These are phyloP conservation scores for Ceratocystis variospora DNA, from an alignment of 2,329 filamentous ascomycete species.

Conservation along the genomic window DNA sequence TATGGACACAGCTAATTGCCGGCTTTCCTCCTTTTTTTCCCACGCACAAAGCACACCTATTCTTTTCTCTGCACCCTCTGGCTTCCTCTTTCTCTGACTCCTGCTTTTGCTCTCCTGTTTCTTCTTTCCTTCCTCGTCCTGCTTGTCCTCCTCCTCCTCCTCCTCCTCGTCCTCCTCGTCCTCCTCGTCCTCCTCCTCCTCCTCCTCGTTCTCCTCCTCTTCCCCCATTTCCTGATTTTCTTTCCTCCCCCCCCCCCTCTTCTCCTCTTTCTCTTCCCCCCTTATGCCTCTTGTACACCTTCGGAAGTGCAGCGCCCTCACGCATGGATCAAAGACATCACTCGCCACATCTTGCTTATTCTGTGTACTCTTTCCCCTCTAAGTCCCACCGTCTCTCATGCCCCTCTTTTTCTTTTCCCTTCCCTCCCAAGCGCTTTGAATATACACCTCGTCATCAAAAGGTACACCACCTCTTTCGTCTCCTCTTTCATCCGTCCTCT, in stretches of 20 bases:
- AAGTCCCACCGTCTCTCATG: background rate
- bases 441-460: background rate
- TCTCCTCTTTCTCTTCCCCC: background rate
- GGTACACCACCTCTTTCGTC: background rate
- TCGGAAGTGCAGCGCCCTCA: conserved; percentile 7
- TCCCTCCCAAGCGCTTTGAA: background rate
- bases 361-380: background rate
- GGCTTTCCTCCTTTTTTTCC: background rate
- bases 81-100: too few species aligned
- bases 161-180: too few species aligned
- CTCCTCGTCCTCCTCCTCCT: background rate
- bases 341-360: conserved; percentile 15
- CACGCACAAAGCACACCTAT: background rate
- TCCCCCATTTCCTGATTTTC: background rate
- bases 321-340: conserved; percentile 10
- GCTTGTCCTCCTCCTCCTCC: too few species aligned
- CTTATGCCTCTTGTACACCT: background rate
- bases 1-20: background rate
- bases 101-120: too few species aligned
- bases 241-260: background rate
- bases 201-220: background rate
- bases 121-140: too few species aligned
- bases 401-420: background rate
- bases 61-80: background rate
- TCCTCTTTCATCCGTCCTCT: background rate